Conservation (phyloP, 2,329 filamentous ascomycete genomes). For the Alternaria alternata region DNA sequence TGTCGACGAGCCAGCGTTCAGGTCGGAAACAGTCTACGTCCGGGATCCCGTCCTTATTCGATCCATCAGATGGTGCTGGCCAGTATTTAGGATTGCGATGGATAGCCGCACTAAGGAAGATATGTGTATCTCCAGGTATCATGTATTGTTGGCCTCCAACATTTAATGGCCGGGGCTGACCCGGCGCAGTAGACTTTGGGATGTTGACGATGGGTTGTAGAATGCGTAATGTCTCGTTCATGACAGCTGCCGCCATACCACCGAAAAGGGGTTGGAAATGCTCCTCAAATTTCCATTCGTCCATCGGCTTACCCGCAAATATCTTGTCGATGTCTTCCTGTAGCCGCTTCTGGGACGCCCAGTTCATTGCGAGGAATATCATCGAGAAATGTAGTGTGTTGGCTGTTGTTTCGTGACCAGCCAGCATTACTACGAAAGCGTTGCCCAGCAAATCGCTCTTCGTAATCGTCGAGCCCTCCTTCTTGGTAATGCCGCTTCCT, state of each 20-base stretch:
- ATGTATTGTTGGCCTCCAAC: constrained; percentile 66
- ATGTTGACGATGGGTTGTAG: constrained; percentile 76
- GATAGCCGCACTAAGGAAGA: constrained; percentile 64
- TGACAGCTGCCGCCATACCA: constrained; percentile 74
- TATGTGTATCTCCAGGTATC: constrained; percentile 64
- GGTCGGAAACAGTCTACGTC: constrained; percentile 75
- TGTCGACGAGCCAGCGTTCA: constrained; percentile 71
- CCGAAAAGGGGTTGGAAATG: constrained; percentile 71
- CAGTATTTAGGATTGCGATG: constrained; percentile 78
- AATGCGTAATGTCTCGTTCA: constrained; percentile 80
- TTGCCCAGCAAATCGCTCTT: constrained; percentile 73
- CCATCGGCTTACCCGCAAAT: constrained; percentile 65
- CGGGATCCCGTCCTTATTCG: constrained; percentile 30
- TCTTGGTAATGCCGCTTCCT: constrained; percentile 44
- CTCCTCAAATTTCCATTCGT: constrained; percentile 75
- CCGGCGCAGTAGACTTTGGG: constrained; percentile 67
- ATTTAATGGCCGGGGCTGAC: constrained; percentile 63
- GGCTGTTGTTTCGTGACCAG: constrained; percentile 83
- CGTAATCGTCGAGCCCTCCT: constrained; percentile 40
- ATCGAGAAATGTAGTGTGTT: constrained; percentile 77
- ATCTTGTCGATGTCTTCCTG: constrained; percentile 75
- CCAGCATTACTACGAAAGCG: constrained; percentile 69
- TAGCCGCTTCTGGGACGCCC: constrained; percentile 68
- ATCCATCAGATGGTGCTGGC: constrained; percentile 58
- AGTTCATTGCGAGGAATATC: constrained; percentile 72